Base-by-base conservation (phyloP, 1,284 basidiomycete species). In the Ustilago xerochloae region DNA sequence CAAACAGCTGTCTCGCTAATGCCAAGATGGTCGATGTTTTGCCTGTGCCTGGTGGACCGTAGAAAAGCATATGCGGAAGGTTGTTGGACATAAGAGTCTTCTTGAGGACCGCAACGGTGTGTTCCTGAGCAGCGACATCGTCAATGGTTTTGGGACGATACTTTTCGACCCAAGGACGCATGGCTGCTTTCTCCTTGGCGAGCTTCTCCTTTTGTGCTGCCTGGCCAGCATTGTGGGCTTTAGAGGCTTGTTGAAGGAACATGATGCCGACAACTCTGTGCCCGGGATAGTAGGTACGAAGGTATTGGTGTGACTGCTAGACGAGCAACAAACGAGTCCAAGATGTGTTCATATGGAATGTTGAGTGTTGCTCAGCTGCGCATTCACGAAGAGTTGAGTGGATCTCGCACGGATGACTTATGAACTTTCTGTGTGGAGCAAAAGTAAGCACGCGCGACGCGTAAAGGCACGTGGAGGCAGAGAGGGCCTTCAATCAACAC, bases 21-120 rank as follows among this genome's bases (percentile, higher is more conserved):
- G 97, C 97, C 15, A 99, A 90, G 78, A 99, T 99, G 0, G 97
- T 98, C 36, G 94, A 97, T 15, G 97, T 99, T 86, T 99, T 99
- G 50, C 97, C 97, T 7, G 97, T 99, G 29, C 97, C 97, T 9
- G 97, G 97, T 18, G 97, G 97, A 0, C 97, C 97, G 79, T 99
- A 99, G 87, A 99, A 99, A 52, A 99, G 88, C 96, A 99, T 99
- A 84, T 99, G 97, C 2, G 97, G 96, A 47, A 99, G 88, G 86
- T 99, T 99, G 38, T 93, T 92, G 18, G 93, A 95, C 2, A 90
- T 90, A 48, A 99, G 87, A 0, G 95, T 93, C 86, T 97, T 98
- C 64, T 89, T 89, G 30, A 99, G 88, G 0, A 99, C 94, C 1
- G 91, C 90, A 30, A 98, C 92, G 0, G 95, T 97, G 83, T 99